Base-by-base conservation (phyloP, 164 flowering plant species). In the Aristolochia fimbriata region DNA sequence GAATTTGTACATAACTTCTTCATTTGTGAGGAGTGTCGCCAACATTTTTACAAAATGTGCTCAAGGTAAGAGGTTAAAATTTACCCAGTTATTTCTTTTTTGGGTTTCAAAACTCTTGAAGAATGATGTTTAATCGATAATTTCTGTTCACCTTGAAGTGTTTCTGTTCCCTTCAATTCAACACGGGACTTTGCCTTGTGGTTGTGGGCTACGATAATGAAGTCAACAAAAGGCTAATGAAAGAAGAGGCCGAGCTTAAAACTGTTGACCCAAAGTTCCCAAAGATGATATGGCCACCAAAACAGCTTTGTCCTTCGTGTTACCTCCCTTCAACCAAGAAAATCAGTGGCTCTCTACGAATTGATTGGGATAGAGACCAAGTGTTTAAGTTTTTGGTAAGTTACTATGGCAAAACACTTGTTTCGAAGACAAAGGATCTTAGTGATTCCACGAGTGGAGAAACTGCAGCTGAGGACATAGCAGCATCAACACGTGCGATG, bases 191-290 rank as follows among this genome's bases (percentile, higher is more conserved):
- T 81, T 63, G 86, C 77, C 55, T 71, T 94, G 48, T 94, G 99
- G 99, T 70, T 94, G 70, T 94, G 99, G 99, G 68, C 65, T 49
- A 76, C 92, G 12, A 94, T 68, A 94, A 94, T 70, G 69, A 76
- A 65, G 99, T 91, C 17, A 94, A 94, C 22, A 76, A 79, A 68
- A 79, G 99, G 74, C 73, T 94, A 52, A 77, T 69, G 80, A 80
- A 85, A 68, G 96, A 78, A 66, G 99, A 90, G 76, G 84, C 80
- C 21, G 43, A 79, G 61, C 62, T 74, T 6, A 64, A 58, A 68
- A 90, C 96, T 24, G 91, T 65, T 49, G 99, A 94, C 64, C 99
- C 97, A 11, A 81, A 85, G 62, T 94, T 81, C 58, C 99, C 97
- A 6, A 94, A 94, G 77, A 73, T 76, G 53, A 71, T 84, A n/a